Evolutionary conservation across 2,329 filamentous ascomycete genomes (phyloP), one percentile per base, ranked within the genome.

Genomic region (Pestalotiopsis sp.): DNA sequence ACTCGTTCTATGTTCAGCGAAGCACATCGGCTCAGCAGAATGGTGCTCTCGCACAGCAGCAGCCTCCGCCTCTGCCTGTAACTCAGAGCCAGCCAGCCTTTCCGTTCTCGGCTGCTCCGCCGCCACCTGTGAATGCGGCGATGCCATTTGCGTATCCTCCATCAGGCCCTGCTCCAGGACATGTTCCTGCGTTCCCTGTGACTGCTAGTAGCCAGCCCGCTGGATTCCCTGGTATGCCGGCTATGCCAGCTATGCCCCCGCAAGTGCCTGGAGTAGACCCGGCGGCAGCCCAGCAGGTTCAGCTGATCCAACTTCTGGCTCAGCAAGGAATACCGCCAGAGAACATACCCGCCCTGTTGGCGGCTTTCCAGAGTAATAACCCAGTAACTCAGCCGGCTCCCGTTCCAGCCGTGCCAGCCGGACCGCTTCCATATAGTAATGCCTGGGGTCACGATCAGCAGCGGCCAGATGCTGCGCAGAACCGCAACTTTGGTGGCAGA

Each of bases 301-400:
- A 92, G 78, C 82, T 96, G 71, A 88, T 97, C 74, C 92, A 94
- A 80, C 86, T 92, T 12, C 85, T 97, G 67, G 87, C 91, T 69
- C 90, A 92, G 41, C 91, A 93, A 79, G 93, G 93, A 62, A 85
- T 96, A 31, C 88, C 92, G 2, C 86, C 92, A 79, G 93, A 96
- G 70, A 91, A 95, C 80, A 94, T 93, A 81, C 90, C 86, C 9
- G 81, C 82, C 65, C 80, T 88, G 69, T 84, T 91, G 74, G 84
- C 88, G 71, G 83, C 83, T 72, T 82, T 90, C 75, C 83, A 85
- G 74, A 79, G 78, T 69, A 73, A 70, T 67, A 76, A 66, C 7
- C 78, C 75, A 69, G 74, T 75, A 57, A 71, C 76, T 38, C 72
- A 77, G 52, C 72, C 79, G 67, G 78, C 78, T 63, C 75, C 80